These are phyloP conservation scores for Cyberlindnera euphorbiae DNA, from an alignment of 805 yeast species.

Conservation along the genomic window DNA sequence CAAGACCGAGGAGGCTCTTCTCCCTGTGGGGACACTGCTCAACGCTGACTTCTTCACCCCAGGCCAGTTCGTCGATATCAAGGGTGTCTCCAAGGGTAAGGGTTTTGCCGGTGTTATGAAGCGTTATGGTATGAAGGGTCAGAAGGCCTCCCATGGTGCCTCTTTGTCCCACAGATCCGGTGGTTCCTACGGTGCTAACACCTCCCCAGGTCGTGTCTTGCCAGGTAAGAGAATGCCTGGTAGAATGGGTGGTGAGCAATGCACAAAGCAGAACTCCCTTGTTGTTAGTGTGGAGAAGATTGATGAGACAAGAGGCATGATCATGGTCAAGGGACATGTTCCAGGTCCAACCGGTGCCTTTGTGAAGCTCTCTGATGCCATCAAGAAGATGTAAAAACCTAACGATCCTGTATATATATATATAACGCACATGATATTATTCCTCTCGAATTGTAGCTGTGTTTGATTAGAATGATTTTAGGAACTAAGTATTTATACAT, in stretches of 20 bases:
- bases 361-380: constrained; percentile 77
- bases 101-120: constrained; percentile 99
- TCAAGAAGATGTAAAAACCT: constrained; percentile 34
- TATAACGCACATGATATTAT: no score
- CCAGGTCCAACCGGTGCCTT: constrained; percentile 82
- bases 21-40: constrained; percentile 74
- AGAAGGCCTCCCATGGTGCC: constrained; percentile 92
- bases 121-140: constrained; percentile 84
- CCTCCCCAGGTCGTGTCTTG: constrained; percentile 91
- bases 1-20: constrained; percentile 54
- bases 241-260: constrained; percentile 77
- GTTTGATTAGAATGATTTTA: no score
- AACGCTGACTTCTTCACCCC: constrained; percentile 77
- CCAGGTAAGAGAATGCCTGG: constrained; percentile 99
- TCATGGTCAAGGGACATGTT: constrained; percentile 83
- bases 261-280: constrained; percentile 71
- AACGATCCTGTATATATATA: constrained; percentile 11
- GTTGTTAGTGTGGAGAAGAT: constrained; percentile 54
- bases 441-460: no score
- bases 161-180: constrained; percentile 91
- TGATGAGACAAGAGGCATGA: constrained; percentile 75
- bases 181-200: constrained; percentile 95
- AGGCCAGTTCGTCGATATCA: constrained; percentile 82
- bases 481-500: neutral
- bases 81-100: constrained; percentile 83